phyloP scores from a whole-genome alignment of 2,329 filamentous ascomycete genomes.

The Davidsoniella eucalypti region DNA sequence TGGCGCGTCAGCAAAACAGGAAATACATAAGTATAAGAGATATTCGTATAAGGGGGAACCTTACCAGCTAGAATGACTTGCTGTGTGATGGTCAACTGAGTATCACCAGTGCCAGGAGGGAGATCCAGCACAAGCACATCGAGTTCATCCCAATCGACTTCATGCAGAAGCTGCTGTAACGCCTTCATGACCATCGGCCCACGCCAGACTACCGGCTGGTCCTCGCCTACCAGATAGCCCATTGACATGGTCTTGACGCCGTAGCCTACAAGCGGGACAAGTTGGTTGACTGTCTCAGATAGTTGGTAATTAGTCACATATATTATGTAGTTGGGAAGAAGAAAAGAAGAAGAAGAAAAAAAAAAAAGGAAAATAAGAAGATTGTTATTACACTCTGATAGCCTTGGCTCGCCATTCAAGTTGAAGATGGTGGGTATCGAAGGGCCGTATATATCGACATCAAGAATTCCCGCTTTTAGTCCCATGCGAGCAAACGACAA shows the following conservation, averaged over 20 bases:
- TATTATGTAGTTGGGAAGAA: too few species aligned
- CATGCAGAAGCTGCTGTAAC: constrained; percentile 83
- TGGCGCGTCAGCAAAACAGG: background rate
- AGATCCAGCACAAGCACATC: constrained; percentile 83
- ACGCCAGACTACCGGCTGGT: constrained; percentile 80
- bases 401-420: constrained; percentile 58
- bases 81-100: constrained; percentile 91
- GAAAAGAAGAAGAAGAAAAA: too few species aligned
- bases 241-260: constrained; percentile 98
- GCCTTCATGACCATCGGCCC: constrained; percentile 97
- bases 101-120: constrained; percentile 87
- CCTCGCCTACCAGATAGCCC: constrained; percentile 73
- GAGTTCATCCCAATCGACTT: constrained; percentile 82
- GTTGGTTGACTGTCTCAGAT: constrained; percentile 45
- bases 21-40: background rate
- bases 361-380: constrained; percentile 20
- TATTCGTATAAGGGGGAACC: constrained; percentile 14
- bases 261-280: constrained; percentile 83
- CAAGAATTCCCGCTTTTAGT: constrained; percentile 70
- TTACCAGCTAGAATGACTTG: constrained; percentile 72
- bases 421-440: constrained; percentile 84
- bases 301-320: too few species aligned
- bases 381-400: constrained; percentile 44
- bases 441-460: constrained; percentile 93
- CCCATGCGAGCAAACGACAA: constrained; percentile 72